Conservation (phyloP, 2,329 filamentous ascomycete species). For the Leptographium wingfieldii region DNA sequence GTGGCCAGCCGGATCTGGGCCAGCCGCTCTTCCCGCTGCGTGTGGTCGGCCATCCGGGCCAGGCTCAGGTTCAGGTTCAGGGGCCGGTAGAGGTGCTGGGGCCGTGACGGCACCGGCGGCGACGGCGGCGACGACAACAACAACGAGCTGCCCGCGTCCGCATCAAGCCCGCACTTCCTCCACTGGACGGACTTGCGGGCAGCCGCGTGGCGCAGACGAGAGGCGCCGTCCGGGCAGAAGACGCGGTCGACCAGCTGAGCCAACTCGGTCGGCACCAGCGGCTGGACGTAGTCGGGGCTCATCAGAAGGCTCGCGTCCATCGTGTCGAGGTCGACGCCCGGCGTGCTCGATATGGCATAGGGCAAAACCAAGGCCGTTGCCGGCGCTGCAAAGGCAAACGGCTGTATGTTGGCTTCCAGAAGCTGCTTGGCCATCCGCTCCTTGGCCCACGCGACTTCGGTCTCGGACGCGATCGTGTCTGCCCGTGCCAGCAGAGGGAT, state of each 20-base stretch:
- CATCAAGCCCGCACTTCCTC: constrained; percentile 24
- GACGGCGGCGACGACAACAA: too few relatives aligned
- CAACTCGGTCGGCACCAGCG: constrained; percentile 66
- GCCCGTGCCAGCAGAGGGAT: constrained; percentile 70
- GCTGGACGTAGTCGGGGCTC: constrained; percentile 80
- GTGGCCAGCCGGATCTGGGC: constrained; percentile 55
- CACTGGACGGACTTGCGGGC: constrained; percentile 72
- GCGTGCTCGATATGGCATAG: constrained; percentile 67
- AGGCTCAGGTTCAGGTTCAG: neutral
- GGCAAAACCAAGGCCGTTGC: constrained; percentile 24
- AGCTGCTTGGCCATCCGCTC: constrained; percentile 44
- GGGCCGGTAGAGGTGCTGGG: constrained; percentile 7
- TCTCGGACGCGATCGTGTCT: constrained; percentile 47
- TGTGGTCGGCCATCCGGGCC: constrained; percentile 21
- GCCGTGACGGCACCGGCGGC: constrained; percentile 11
- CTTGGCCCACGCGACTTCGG: constrained; percentile 48
- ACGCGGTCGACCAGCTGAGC: constrained; percentile 54
- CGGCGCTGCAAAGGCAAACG: constrained; percentile 51
- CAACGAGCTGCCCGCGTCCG: constrained; percentile 13
- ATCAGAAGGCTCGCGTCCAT: constrained; percentile 93
- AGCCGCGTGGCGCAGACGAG: constrained; percentile 70
- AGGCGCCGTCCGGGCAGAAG: constrained; percentile 65
- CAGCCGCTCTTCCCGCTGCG: constrained; percentile 20
- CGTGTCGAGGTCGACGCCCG: constrained; percentile 58
- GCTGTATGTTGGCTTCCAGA: constrained; percentile 41